Conservation (phyloP, 495 filamentous ascomycete genomes). For the Sporormia fimetaria region DNA sequence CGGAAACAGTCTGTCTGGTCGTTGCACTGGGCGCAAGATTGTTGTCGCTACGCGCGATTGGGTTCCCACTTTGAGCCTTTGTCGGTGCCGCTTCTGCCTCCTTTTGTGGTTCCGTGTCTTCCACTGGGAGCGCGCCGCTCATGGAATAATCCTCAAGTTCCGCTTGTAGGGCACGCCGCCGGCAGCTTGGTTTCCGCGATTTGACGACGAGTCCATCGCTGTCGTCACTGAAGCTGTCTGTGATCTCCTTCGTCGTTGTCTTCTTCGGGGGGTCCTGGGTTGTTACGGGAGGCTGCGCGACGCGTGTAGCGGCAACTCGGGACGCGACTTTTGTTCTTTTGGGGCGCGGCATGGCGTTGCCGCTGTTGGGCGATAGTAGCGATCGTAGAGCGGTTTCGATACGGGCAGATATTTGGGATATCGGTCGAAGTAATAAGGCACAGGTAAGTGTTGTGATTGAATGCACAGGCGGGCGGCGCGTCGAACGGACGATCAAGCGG, state of each 20-base stretch:
- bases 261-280: slow-evolving; percentile 1
- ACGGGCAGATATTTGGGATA: neutral
- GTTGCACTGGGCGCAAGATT: neutral
- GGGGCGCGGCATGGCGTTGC: slow-evolving; percentile 33
- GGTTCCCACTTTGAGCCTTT: no score
- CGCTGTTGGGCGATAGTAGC: neutral
- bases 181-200: slow-evolving; percentile 5
- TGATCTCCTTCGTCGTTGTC: neutral
- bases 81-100: neutral
- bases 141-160: slow-evolving; percentile 20
- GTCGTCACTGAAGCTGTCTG: slow-evolving; percentile 21
- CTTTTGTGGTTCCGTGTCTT: neutral
- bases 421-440: no score
- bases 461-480: no score
- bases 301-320: slow-evolving; percentile 13
- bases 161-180: slow-evolving; percentile 3
- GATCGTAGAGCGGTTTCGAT: neutral
- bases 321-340: slow-evolving; percentile 36
- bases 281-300: slow-evolving; percentile 8
- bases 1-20: no score
- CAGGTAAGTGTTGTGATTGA: no score
- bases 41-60: neutral
- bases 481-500: no score
- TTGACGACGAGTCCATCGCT: slow-evolving; percentile 25
- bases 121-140: slow-evolving; percentile 22